These are phyloP conservation scores for Calycina marina DNA, from an alignment of 2,329 filamentous ascomycete species.

Conservation along the genomic window DNA sequence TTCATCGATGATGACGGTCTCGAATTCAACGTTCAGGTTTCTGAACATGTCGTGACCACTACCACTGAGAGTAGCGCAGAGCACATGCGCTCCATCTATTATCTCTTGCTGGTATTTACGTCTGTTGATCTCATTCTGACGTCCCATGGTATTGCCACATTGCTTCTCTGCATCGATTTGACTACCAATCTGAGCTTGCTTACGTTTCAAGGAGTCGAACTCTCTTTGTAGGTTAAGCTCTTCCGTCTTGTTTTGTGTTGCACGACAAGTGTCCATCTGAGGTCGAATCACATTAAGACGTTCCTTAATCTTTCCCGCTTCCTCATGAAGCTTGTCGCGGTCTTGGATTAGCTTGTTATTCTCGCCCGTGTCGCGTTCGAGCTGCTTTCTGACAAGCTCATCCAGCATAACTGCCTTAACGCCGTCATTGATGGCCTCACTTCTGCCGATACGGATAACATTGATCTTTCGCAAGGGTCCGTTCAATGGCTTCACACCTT, in stretches of 20 bases:
- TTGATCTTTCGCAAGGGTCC: conserved; percentile 65
- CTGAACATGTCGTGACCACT: conserved; percentile 97
- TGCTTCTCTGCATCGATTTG: conserved; percentile 82
- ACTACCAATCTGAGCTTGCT: conserved; percentile 61
- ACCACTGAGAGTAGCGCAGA: conserved; percentile 90
- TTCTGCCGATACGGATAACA: conserved; percentile 78
- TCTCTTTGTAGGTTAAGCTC: conserved; percentile 53
- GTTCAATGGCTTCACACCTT: conserved; percentile 63
- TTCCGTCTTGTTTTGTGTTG: conserved; percentile 32
- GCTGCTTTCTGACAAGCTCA: conserved; percentile 66
- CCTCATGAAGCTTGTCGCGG: conserved; percentile 42
- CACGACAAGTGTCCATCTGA: conserved; percentile 53
- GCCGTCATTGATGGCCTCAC: conserved; percentile 78
- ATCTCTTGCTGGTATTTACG: conserved; percentile 82
- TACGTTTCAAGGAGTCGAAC: conserved; percentile 63
- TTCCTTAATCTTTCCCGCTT: conserved; percentile 59
- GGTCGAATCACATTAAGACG: conserved; percentile 58
- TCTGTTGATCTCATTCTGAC: conserved; percentile 75
- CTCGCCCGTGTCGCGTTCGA: conserved; percentile 47
- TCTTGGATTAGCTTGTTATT: conserved; percentile 36
- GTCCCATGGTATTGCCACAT: conserved; percentile 63
- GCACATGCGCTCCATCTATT: conserved; percentile 76
- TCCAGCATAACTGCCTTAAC: conserved; percentile 89
- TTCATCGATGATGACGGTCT: conserved; percentile 96
- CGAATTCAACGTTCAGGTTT: conserved; percentile 85